These are phyloP conservation scores for Botryosphaeria dothidea DNA, from an alignment of 2,329 filamentous ascomycete species.

Conservation along the genomic window DNA sequence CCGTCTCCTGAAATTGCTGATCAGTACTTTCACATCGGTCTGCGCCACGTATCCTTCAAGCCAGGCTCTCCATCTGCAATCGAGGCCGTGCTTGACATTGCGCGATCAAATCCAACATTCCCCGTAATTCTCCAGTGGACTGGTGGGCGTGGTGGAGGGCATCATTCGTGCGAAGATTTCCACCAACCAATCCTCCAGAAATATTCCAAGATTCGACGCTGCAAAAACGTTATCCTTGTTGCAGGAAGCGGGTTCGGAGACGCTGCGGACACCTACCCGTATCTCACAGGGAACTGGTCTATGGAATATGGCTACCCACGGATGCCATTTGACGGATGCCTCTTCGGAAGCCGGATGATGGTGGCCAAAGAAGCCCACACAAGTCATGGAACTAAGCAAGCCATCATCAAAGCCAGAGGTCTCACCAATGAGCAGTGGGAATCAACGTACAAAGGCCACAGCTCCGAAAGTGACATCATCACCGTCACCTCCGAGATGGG, in stretches of 20 bases:
- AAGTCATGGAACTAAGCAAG: constrained; percentile 83
- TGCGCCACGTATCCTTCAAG: constrained; percentile 95
- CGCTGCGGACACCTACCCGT: constrained; percentile 87
- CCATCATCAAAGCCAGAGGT: constrained; percentile 83
- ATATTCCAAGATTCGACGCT: constrained; percentile 85
- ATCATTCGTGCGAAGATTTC: constrained; percentile 95
- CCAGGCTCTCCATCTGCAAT: constrained; percentile 90
- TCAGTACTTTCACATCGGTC: constrained; percentile 86
- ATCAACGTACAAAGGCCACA: constrained; percentile 66
- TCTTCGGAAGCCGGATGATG: constrained; percentile 95
- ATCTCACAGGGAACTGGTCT: constrained; percentile 89
- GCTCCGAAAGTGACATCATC: constrained; percentile 63
- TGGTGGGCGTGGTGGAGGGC: constrained; percentile 87
- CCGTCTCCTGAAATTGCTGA: constrained; percentile 91
- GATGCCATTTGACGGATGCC: constrained; percentile 91
- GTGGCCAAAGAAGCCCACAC: constrained; percentile 90
- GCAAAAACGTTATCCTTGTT: constrained; percentile 83
- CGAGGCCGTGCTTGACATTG: constrained; percentile 87
- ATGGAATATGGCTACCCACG: constrained; percentile 81
- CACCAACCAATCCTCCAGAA: constrained; percentile 88
- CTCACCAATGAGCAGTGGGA: constrained; percentile 85
- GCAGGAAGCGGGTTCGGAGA: constrained; percentile 91
- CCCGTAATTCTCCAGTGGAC: constrained; percentile 96
- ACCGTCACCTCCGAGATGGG: constrained; percentile 96
- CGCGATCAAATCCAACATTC: constrained; percentile 87